Percentiles rank a stretch among this genome's conserved stretches.
phyloP scores from a whole-genome alignment of 2,329 filamentous ascomycete genomes.

The Microdochium paspali region DNA sequence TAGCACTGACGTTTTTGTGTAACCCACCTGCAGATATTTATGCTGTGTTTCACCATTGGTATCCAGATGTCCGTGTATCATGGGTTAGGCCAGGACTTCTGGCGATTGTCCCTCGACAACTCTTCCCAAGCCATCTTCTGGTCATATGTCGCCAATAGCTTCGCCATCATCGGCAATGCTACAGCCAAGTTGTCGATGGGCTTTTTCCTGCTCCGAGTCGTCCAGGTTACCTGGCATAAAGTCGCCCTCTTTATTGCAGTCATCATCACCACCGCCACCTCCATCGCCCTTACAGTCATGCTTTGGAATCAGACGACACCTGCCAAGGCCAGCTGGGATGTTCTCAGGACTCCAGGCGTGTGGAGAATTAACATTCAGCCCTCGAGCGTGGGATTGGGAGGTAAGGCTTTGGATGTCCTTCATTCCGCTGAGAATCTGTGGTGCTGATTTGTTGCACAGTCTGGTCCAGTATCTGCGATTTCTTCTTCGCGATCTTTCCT shows the following conservation, averaged over 20 bases:
- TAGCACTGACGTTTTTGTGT: not conserved
- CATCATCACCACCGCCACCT: conserved; percentile 19
- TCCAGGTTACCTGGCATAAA: conserved; percentile 23
- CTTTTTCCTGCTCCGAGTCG: conserved; percentile 26
- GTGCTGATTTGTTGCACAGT: conserved; percentile 12
- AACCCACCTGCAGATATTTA: conserved; percentile 13
- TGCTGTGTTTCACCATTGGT: conserved; percentile 21
- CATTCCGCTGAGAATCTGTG: not conserved
- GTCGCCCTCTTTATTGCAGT: conserved; percentile 22
- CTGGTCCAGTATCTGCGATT: conserved; percentile 24
- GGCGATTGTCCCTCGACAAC: conserved; percentile 17
- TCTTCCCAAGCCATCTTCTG: conserved; percentile 26
- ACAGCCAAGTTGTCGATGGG: conserved; percentile 29
- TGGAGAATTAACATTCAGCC: conserved; percentile 26
- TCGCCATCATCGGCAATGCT: conserved; percentile 25
- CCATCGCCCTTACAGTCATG: conserved; percentile 21
- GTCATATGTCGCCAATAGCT: conserved; percentile 26
- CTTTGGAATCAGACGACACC: conserved; percentile 28
- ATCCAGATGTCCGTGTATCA: conserved; percentile 24
- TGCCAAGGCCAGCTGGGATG: conserved; percentile 24
- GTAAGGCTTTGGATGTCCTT: conserved; percentile 6
- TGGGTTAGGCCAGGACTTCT: conserved; percentile 23
- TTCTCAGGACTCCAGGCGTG: conserved; percentile 20
- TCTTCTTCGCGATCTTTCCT: conserved; percentile 15
- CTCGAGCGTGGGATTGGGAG: conserved; percentile 24